Base-by-base conservation (phyloP, 169 alveolate species). In the Eimeria mitis region DNA sequence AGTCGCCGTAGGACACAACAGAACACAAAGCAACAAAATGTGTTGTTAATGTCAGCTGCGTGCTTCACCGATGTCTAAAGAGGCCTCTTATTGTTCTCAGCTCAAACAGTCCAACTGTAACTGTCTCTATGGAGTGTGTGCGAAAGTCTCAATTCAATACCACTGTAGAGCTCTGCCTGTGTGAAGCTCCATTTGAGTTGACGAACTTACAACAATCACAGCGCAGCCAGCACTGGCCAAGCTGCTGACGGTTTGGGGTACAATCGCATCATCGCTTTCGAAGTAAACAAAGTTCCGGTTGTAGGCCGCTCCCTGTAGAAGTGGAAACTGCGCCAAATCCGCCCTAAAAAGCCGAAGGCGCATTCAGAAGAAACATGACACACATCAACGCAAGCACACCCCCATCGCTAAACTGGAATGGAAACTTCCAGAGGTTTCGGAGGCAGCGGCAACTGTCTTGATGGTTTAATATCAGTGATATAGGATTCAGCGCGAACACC, bases 151-250 rank as follows among this genome's bases (percentile, higher is more conserved):
- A 19, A 19, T 19, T 1, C 31, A 40, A 37, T 3, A 19, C n/a
- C 16, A 3, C 7, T 40, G 78, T 40, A 9, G 11, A 19, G 31
- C 13, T 73, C 83, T 40, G 34, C 2, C 52, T 37, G 34, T 21
- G 34, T 21, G n/a, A 37, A 40, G 49, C 44, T 2, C 8, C 19
- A 73, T 73, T 34, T 40, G 56, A 34, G 59, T 6, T 34, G 21
- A 31, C 28, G 25, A 95, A 84, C 97, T 91, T 89, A 96, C 97
- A 54, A 96, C 76, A 73, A 95, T 65, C 59, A 96, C 97, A 21
- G 97, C 97, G 89, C 95, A 84, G 47, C 92, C 96, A 23, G 97
- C 97, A 63, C 97, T 95, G 34, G 97, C 97, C 96, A 96, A 91
- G 75, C 95, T 96, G 65, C 90, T 84, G 52, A 96, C 85, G 23